These are phyloP conservation scores for Pseudomonodictys pantanalensis DNA, from an alignment of 495 filamentous ascomycete species.

Conservation along the genomic window DNA sequence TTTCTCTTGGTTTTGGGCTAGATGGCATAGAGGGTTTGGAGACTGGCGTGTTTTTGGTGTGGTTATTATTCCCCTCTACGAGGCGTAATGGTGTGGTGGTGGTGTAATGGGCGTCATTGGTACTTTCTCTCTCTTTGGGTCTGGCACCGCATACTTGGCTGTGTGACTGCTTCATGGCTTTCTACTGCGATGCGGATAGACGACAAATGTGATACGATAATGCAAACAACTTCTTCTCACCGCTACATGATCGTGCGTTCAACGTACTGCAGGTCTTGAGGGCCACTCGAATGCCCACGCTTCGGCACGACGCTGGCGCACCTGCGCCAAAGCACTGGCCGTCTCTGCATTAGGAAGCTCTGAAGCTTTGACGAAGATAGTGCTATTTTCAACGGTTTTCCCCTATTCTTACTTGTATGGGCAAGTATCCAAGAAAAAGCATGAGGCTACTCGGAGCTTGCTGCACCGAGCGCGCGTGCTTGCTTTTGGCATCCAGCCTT, in stretches of 20 bases:
- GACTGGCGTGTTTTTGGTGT: neutral
- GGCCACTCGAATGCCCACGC: no score
- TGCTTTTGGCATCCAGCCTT: neutral
- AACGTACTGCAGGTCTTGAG: no score
- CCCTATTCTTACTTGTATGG: neutral
- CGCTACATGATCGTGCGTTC: no score
- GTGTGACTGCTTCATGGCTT: no score
- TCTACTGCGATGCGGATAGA: no score
- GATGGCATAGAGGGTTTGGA: constrained; percentile 4
- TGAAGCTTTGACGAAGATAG: constrained; percentile 10
- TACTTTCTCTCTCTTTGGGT: neutral
- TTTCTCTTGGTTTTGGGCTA: neutral
- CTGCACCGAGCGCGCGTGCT: neutral
- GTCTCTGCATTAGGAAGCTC: constrained; percentile 19
- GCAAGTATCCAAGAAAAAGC: neutral
- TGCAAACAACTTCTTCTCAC: no score
- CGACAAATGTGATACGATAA: no score
- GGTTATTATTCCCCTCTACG: neutral
- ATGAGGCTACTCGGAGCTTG: constrained; percentile 6
- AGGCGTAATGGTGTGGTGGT: neutral
- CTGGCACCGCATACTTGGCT: neutral
- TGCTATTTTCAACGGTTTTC: constrained; percentile 19
- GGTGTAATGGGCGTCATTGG: neutral
- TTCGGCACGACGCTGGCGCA: no score
- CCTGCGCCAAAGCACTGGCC: neutral